Evolutionary conservation across 176 grass and related monocot genomes (phyloP), one percentile per base, ranked within the genome.

Genomic region (Cymbopogon citratus): DNA sequence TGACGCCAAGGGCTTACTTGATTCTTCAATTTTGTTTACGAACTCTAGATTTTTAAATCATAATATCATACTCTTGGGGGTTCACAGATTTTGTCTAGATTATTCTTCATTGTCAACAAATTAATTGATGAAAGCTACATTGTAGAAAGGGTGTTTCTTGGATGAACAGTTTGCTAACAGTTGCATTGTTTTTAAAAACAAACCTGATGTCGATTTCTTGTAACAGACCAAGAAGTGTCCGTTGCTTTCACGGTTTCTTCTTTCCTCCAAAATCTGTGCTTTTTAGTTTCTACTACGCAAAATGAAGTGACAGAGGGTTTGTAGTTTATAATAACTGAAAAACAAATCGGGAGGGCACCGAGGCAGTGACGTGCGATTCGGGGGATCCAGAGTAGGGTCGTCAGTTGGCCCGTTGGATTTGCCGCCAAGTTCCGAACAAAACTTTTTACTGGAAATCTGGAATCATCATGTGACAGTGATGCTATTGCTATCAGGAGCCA

Each of bases 321-420:
- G 73, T 74, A 68, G 29, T 15, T 69, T 69, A 85, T 27, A 24
- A 54, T 21, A n/a, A 23, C 52, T 3, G 21, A 60, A 59, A 69
- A 31, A 39, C 39, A 31, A 12, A 80, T 41, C 38, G 1, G 7
- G n/a, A n/a, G n/a, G n/a, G n/a, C n/a, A n/a, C n/a, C 44, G 13
- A 35, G 63, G n/a, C 21, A 69, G 71, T 39, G 71, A 75, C 41
- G 73, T 11, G 69, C 24, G 69, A 80, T 88, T 12, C n/a, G 69
- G 68, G 68, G 29, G 62, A 33, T 80, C 61, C 31, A 25, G 1
- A 12, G 69, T 80, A 71, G 81, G 81, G 39, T 38, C 69, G 69
- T 49, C 41, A 21, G 70, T 85, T 89, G 82, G 87, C 76, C 76
- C 2, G 87, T 80, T 89, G 43, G 82, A 19, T 51, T 68, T 89